Evolutionary conservation across 2,329 filamentous ascomycete genomes (phyloP).

Genomic region (Penicillium glabrum): DNA sequence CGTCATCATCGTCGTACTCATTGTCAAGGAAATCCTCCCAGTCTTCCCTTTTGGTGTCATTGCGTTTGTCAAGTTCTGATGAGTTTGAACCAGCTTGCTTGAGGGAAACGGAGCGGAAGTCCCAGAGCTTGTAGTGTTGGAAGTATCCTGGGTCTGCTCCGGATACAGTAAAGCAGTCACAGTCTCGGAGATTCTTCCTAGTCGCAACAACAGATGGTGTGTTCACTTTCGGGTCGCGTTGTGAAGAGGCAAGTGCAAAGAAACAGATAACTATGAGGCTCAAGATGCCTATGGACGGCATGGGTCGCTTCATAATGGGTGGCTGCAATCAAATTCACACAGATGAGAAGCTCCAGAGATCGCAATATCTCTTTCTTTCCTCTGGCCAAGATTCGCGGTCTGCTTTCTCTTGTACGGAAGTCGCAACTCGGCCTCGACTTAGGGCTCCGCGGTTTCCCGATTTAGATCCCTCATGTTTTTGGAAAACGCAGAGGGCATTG

Average conservation of each 20-base stretch:
- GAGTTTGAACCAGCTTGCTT: constrained; percentile 22
- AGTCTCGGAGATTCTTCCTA: constrained; percentile 26
- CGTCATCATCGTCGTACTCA: constrained; percentile 15
- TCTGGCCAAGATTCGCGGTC: background rate
- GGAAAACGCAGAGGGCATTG: background rate
- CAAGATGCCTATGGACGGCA: background rate
- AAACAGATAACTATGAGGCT: constrained; percentile 6
- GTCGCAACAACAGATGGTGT: background rate
- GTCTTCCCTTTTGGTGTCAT: constrained; percentile 5
- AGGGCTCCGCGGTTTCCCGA: background rate
- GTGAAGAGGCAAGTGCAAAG: background rate
- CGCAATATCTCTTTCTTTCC: background rate
- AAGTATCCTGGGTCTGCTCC: constrained; percentile 48
- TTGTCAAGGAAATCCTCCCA: constrained; percentile 5
- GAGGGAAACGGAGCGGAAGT: constrained; percentile 49
- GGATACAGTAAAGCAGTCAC: constrained; percentile 50
- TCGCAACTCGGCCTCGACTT: background rate
- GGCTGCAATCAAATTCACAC: background rate
- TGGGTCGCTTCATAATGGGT: background rate
- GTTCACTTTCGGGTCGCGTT: background rate
- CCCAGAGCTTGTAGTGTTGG: constrained; percentile 53
- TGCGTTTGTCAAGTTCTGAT: constrained; percentile 16
- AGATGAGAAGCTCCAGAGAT: background rate
- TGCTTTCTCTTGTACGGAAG: background rate
- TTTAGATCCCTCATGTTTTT: background rate